These are phyloP conservation scores for Wickerhamiella cacticola DNA, from an alignment of 805 yeast species.

Conservation along the genomic window DNA sequence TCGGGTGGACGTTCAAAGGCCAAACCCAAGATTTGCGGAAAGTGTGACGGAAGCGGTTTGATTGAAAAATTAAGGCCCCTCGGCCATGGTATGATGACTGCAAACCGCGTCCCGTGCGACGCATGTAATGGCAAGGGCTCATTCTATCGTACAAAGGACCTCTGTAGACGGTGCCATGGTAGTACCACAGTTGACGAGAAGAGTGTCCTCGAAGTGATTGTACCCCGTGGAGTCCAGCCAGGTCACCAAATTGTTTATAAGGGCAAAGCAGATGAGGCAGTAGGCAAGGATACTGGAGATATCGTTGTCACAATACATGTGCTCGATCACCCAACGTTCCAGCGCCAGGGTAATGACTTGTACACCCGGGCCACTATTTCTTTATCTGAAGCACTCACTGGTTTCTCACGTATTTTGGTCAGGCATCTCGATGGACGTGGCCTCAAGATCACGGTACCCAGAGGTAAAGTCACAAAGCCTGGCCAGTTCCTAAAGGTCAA, in stretches of 20 bases:
- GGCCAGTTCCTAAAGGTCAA: constrained; percentile 18
- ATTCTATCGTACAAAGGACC: constrained; percentile 48
- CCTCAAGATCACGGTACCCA: constrained; percentile 49
- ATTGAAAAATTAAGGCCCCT: constrained; percentile 48
- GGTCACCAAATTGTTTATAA: constrained; percentile 49
- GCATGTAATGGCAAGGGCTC: constrained; percentile 64
- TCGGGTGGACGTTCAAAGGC: constrained; percentile 59
- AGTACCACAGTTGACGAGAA: constrained; percentile 47
- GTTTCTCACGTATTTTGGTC: constrained; percentile 52
- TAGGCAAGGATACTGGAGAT: constrained; percentile 67
- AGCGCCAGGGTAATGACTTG: constrained; percentile 52
- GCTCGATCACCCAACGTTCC: constrained; percentile 38
- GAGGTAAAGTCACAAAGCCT: constrained; percentile 51
- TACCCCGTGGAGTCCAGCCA: constrained; percentile 56
- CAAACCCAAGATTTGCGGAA: constrained; percentile 41
- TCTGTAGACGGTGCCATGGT: constrained; percentile 70
- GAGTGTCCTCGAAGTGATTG: constrained; percentile 62
- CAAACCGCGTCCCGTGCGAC: constrained; percentile 47
- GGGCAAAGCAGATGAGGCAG: constrained; percentile 65
- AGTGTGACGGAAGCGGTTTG: constrained; percentile 64
- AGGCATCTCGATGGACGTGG: constrained; percentile 73
- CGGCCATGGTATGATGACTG: constrained; percentile 65
- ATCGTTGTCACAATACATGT: constrained; percentile 51
- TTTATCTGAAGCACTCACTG: constrained; percentile 73
- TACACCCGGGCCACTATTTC: constrained; percentile 49